Percentiles rank a stretch among this genome's conserved stretches.
phyloP scores from a whole-genome alignment of 2,329 filamentous ascomycete species.

The Colletotrichum endophyticum region DNA sequence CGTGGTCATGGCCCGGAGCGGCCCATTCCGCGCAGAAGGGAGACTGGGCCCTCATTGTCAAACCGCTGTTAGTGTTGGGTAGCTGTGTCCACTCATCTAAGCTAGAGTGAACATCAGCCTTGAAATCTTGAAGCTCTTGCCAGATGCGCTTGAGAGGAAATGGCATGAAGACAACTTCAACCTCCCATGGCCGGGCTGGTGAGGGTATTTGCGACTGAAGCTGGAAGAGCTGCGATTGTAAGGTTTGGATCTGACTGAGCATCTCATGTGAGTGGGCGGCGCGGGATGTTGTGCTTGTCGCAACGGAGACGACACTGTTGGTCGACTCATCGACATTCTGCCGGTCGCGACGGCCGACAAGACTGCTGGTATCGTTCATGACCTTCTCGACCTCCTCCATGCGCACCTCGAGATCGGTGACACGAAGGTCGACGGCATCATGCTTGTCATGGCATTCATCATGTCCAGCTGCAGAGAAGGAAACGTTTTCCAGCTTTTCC shows the following conservation, averaged over 20 bases:
- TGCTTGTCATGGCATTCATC: slow-evolving; percentile 74
- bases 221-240: slow-evolving; percentile 56
- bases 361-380: slow-evolving; percentile 49
- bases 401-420: slow-evolving; percentile 72
- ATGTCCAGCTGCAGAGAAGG: slow-evolving; percentile 69
- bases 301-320: slow-evolving; percentile 51
- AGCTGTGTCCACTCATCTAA: slow-evolving; percentile 62
- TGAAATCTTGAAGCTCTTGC: slow-evolving; percentile 56
- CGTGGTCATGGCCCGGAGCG: slow-evolving; percentile 49
- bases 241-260: slow-evolving; percentile 52
- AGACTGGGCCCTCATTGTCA: slow-evolving; percentile 51
- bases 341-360: slow-evolving; percentile 39
- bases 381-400: slow-evolving; percentile 65
- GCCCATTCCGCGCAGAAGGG: slow-evolving; percentile 54
- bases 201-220: slow-evolving; percentile 70
- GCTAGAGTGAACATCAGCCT: slow-evolving; percentile 33
- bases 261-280: slow-evolving; percentile 50
- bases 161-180: slow-evolving; percentile 79
- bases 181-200: slow-evolving; percentile 68
- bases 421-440: slow-evolving; percentile 68
- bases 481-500: slow-evolving; percentile 72
- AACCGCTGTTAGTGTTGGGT: slow-evolving; percentile 50
- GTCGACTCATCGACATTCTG: slow-evolving; percentile 47
- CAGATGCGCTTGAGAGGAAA: slow-evolving; percentile 66
- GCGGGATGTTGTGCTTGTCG: slow-evolving; percentile 45